phyloP scores from a whole-genome alignment of 768 basidiomycete species.

The Tubosaeta sp. region DNA sequence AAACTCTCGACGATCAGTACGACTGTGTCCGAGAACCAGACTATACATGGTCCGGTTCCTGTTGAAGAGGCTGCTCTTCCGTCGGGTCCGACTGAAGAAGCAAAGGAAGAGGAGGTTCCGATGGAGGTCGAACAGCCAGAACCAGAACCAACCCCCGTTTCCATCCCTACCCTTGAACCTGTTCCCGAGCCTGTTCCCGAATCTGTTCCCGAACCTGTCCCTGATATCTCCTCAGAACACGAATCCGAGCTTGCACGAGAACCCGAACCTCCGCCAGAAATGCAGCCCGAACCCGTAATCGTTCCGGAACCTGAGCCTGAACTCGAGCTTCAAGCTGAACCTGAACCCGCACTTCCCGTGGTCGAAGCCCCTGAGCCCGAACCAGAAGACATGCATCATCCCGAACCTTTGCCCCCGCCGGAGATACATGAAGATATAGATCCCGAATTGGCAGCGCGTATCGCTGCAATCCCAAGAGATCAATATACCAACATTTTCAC shows the following conservation, averaged over 20 bases:
- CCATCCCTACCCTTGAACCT: not conserved
- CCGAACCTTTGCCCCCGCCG: not conserved
- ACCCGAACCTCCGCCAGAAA: not conserved
- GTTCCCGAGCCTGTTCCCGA: conserved; percentile 2
- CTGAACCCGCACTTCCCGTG: not conserved
- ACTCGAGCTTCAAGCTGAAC: not conserved
- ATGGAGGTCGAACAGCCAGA: conserved; percentile 12
- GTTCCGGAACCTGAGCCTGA: not conserved
- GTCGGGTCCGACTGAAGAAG: conserved; percentile 20
- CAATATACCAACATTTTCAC: conserved; percentile 28
- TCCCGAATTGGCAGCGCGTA: conserved; percentile 23
- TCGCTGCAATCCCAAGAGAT: conserved; percentile 25
- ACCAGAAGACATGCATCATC: not conserved
- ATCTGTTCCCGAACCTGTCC: too few relatives aligned
- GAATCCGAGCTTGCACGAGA: not conserved
- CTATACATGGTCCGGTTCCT: conserved; percentile 23
- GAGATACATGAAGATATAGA: conserved; percentile 6
- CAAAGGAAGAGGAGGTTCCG: conserved; percentile 11
- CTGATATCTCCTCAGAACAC: not conserved
- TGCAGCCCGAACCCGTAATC: not conserved
- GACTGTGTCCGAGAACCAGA: conserved; percentile 44
- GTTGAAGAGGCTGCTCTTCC: conserved; percentile 25
- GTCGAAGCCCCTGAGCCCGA: not conserved
- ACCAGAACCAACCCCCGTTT: conserved; percentile 1
- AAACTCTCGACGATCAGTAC: conserved; percentile 46